Base-by-base conservation (phyloP, 495 filamentous ascomycete species). In the Neurospora sp. region DNA sequence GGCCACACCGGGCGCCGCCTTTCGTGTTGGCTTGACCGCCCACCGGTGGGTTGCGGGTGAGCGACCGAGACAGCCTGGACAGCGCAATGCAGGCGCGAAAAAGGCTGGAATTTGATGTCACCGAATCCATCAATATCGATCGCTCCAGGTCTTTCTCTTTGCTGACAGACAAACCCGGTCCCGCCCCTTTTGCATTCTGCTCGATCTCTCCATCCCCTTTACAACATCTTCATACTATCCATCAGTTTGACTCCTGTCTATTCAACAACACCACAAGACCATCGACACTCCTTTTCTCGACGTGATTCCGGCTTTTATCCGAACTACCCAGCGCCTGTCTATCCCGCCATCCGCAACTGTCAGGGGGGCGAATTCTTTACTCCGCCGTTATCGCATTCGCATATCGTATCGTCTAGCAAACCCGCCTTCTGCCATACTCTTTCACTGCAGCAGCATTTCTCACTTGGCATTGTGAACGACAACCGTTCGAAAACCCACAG, bases 51-150 rank as follows among this genome's bases (percentile, higher is more conserved):
- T 61, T 61, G 53, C 71, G 69, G 71, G 65, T 73, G 73, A 72
- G 73, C 71, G 73, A 27, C 27, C 70, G 44, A 59, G 71, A 73
- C 48, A 71, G 39, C 74, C 71, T 20, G 42, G 42, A 65, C 53
- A 61, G 53, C 53, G 53, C 53, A 68, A 70, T 53, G 69, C 39
- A 73, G 42, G 53, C 53, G 27, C 61, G 70, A 48, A 71, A 74
- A 74, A 71, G 69, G 75, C 74, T 71, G 70, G 71, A 68, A 71
- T 75, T 76, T 71, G 75, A 76, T 76, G 75, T 73, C 73, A 76
- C 75, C 69, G 73, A 61, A 61, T 61, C 53, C 53, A 61, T 61
- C 53, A 61, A 61, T 61, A 61, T 61, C 53, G 53, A 61, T 61
- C 53, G 53, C 53, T 61, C 53, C 53, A 73, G 38, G 44, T 39